These are phyloP conservation scores for Trifolium subterraneum DNA, from an alignment of 306 rosid genomes.

Conservation along the genomic window DNA sequence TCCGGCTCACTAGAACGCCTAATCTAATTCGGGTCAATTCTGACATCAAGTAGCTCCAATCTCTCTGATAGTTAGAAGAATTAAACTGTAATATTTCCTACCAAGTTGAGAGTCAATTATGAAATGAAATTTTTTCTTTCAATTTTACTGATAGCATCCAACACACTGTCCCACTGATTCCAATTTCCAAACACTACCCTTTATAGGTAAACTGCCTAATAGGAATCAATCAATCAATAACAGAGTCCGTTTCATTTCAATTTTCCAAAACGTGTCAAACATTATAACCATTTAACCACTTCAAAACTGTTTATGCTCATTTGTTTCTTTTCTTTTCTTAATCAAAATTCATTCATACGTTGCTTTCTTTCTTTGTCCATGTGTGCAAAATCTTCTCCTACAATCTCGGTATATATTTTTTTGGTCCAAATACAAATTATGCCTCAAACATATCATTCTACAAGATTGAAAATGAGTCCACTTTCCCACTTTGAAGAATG, in stretches of 20 bases:
- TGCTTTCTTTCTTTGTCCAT: conserved; percentile 41
- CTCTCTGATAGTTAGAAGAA: no score
- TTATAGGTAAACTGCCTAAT: neutral
- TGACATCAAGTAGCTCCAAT: no score
- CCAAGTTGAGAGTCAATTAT: no score
- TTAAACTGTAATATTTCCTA: no score
- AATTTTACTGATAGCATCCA: conserved; percentile 19
- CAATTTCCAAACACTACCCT: conserved; percentile 45
- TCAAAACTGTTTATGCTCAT: conserved; percentile 1
- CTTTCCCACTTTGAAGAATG: conserved; percentile 48
- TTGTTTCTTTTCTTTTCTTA: neutral
- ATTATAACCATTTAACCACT: conserved; percentile 1
- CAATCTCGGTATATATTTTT: conserved; percentile 51
- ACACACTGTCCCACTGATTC: conserved; percentile 39
- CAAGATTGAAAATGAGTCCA: conserved; percentile 45
- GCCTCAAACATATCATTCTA: conserved; percentile 31
- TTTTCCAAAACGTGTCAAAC: conserved; percentile 36
- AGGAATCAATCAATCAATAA: neutral
- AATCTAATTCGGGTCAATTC: no score
- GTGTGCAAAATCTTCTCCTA: conserved; percentile 61
- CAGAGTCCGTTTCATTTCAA: conserved; percentile 26
- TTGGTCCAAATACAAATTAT: conserved; percentile 17
- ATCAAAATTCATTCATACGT: conserved; percentile 21
- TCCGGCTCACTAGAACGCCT: no score
- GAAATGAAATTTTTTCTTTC: no score